Evolutionary conservation across 352 stramenopile species (phyloP).

Genomic region (Globisporangium recalcitrans): DNA sequence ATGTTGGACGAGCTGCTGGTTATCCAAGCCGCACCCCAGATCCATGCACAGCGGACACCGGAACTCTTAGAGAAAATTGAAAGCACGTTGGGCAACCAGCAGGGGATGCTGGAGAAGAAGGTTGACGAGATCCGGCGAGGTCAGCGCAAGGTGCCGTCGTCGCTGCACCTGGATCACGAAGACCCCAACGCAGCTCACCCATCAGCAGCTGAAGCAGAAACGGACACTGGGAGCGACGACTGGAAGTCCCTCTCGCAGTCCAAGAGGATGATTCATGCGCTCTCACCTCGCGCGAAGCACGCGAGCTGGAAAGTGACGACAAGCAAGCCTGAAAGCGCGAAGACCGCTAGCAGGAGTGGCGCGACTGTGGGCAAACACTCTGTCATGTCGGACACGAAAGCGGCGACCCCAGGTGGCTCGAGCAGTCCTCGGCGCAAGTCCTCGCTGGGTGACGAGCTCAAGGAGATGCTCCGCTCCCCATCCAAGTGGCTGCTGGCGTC

Average conservation of each 20-base stretch:
- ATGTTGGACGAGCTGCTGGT: slow-evolving; percentile 53
- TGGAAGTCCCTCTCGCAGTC: slow-evolving; percentile 59
- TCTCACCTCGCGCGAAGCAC: slow-evolving; percentile 53
- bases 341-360: neutral
- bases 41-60: slow-evolving; percentile 51
- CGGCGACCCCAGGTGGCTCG: neutral
- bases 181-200: slow-evolving; percentile 19
- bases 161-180: slow-evolving; percentile 33
- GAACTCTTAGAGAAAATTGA: slow-evolving; percentile 42
- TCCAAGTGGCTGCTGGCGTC: slow-evolving; percentile 54
- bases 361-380: no score
- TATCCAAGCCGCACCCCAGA: slow-evolving; percentile 41
- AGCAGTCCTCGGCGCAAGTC: slow-evolving; percentile 43
- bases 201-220: slow-evolving; percentile 15
- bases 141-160: slow-evolving; percentile 44
- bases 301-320: slow-evolving; percentile 56
- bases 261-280: slow-evolving; percentile 34
- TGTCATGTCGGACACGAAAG: neutral
- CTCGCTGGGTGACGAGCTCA: slow-evolving; percentile 60
- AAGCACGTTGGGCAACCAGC: slow-evolving; percentile 21
- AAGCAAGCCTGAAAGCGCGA: slow-evolving; percentile 3
- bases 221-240: slow-evolving; percentile 14
- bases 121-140: slow-evolving; percentile 59
- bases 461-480: slow-evolving; percentile 49
- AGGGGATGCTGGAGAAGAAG: slow-evolving; percentile 42